Evolutionary conservation across 2,329 filamentous ascomycete species (phyloP), one percentile per base, ranked within the genome.

Genomic region (Aphanocladium album): DNA sequence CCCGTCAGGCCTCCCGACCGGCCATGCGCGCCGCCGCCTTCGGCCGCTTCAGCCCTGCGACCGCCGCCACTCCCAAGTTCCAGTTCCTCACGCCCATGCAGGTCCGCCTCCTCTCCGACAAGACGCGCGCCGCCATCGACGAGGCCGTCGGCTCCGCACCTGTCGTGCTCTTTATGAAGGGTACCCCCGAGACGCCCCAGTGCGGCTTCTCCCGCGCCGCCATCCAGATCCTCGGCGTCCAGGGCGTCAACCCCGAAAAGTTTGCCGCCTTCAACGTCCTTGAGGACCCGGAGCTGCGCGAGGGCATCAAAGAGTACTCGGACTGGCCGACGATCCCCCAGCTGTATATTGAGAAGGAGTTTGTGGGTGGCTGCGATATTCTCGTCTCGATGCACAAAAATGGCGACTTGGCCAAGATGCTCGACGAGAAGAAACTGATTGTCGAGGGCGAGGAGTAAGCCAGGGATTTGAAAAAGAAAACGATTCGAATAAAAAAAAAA

Each of bases 251-350:
- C 77, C 95, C 95, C 17, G 83, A 84, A 66, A 98, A 98, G 79
- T 99, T 99, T 73, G 90, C 92, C n/a, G 93, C 95, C 8, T 97
- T 96, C 77, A 98, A 99, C 77, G 95, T 99, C 43, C 77, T 99
- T 60, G 95, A 98, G 77, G 93, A 98, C 74, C 76, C 89, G 4
- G 93, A 96, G 72, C 77, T 99, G 72, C 86, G 95, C 68, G 80
- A 87, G 77, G 93, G 95, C 57, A 96, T 99, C 79, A 99, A 99
- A 79, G 93, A 99, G 77, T 99, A 95, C 81, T 96, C 93, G 1
- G 95, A 98, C 73, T 99, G 95, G 95, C 95, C 95, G 16, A 99
- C 95, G 21, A 98, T 99, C 73, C 95, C 95, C 7, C 95, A 99
- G 76, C 83, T 99, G 19, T 99, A 98, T 76, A 82, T 99, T 56